A percentile compares a stretch with the other conserved stretches of the same genome.
These are phyloP conservation scores for Pleurotus sapidus DNA, from an alignment of 768 basidiomycete species.

Conservation along the genomic window DNA sequence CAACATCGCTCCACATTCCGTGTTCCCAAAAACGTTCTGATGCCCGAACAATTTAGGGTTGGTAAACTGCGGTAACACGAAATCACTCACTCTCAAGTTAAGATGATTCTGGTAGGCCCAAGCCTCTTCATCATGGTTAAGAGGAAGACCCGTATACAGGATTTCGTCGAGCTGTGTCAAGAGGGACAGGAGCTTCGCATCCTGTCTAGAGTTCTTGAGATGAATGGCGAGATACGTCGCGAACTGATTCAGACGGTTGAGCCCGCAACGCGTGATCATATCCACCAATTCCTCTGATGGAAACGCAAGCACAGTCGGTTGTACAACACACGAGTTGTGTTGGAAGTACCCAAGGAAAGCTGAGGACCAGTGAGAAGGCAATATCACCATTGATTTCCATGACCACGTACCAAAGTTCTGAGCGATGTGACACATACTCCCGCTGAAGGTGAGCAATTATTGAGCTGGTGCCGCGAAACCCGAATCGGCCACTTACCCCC, in stretches of 20 bases:
- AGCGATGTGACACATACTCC: constrained; percentile 59
- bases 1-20: constrained; percentile 76
- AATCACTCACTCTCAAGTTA: neutral
- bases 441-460: constrained; percentile 28
- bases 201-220: constrained; percentile 39
- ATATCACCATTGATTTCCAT: constrained; percentile 12
- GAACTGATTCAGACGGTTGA: constrained; percentile 58
- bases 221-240: constrained; percentile 50
- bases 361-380: constrained; percentile 15
- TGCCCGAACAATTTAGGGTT: neutral
- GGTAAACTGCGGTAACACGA: neutral
- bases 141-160: constrained; percentile 49
- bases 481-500: constrained; percentile 48
- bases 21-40: constrained; percentile 80
- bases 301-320: constrained; percentile 52
- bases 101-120: constrained; percentile 39
- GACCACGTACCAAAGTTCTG: constrained; percentile 48
- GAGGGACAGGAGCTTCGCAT: constrained; percentile 44
- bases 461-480: no score
- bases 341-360: constrained; percentile 49
- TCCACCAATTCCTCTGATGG: constrained; percentile 49
- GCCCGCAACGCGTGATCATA: constrained; percentile 49
- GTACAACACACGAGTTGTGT: constrained; percentile 56
- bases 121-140: constrained; percentile 48
- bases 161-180: constrained; percentile 46